Evolutionary conservation across 441 rosid genomes (phyloP), one percentile per base, ranked within the genome.

Genomic region (Breynia disticha): DNA sequence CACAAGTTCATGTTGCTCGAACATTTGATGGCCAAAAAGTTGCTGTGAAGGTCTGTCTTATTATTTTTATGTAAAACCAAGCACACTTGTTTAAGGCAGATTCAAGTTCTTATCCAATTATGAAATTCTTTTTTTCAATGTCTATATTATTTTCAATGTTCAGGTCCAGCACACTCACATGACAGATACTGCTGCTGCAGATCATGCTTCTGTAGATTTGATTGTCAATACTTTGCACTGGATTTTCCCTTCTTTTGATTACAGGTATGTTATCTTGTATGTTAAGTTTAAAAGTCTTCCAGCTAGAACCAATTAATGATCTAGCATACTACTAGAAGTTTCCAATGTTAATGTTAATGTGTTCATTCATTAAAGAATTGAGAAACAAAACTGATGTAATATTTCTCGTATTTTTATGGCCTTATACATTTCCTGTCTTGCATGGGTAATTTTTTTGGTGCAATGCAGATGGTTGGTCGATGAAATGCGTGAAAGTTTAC

Each of bases 1-100:
- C 98, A 50, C 97, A 93, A 86, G 97, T 93, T 74, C 99, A 93
- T 79, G 86, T 84, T 70, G 97, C 97, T 57, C 73, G 60, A 19
- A 84, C 79, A 0, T 75, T 22, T 55, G 86, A 74, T 55, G 96
- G 96, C 28, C 68, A 67, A 71, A 93, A 86, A 72, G 87, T 93
- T 57, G 95, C 97, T 48, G 96, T 89, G 64, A 93, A 89, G 99
- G 98, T 93, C 51, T 57, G 38, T 56, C 46, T 11, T 54, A 53
- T 39, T 66, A 35, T 19, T 56, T 42, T 60, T 54, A 57, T 53
- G 35, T 54, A 54, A 42, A 53, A 60, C 56, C 61, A 54, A 18
- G 51, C 47, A 52, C 22, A 11, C 53, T 49, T 38, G 19, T 16
- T 54, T 39, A 57, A 32, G 50, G 48, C 49, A 61, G 48, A 45